These are phyloP conservation scores for Aspergillus oerlinghausenensis DNA, from an alignment of 2,329 filamentous ascomycete genomes.

Conservation along the genomic window DNA sequence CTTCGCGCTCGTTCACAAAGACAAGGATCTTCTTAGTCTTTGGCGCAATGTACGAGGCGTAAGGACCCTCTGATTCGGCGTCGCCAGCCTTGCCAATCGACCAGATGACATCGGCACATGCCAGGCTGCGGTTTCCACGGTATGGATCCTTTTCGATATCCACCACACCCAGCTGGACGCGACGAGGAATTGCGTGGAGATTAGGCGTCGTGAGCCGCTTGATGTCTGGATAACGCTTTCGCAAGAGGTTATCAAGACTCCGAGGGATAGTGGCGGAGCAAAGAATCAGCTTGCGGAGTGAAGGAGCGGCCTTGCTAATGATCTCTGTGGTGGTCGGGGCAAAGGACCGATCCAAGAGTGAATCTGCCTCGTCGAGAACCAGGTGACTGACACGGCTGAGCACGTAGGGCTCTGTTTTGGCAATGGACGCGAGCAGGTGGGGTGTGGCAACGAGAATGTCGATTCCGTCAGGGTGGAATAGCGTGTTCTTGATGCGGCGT, in stretches of 20 bases:
- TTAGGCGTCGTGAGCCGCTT: conserved; percentile 88
- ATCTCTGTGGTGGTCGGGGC: conserved; percentile 75
- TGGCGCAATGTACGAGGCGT: conserved; percentile 37
- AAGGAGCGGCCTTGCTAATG: conserved; percentile 74
- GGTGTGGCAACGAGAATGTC: conserved; percentile 86
- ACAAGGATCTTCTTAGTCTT: conserved; percentile 83
- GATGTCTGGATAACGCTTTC: conserved; percentile 75
- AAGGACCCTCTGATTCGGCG: conserved; percentile 25
- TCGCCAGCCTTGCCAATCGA: conserved; percentile 78
- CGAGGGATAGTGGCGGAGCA: conserved; percentile 95
- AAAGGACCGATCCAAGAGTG: conserved; percentile 90
- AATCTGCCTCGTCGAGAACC: conserved; percentile 93
- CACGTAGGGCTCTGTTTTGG: conserved; percentile 83
- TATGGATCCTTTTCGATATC: conserved; percentile 92
- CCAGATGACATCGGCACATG: conserved; percentile 93
- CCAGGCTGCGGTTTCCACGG: conserved; percentile 84
- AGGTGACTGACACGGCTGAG: conserved; percentile 87
- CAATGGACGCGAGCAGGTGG: conserved; percentile 82
- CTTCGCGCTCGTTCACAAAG: conserved; percentile 94
- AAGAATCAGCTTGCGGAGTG: conserved; percentile 78
- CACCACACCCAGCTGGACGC: conserved; percentile 89
- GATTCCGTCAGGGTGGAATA: conserved; percentile 76
- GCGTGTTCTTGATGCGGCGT: conserved; percentile 73
- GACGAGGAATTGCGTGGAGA: conserved; percentile 88
- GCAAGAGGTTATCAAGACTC: conserved; percentile 80